These are phyloP conservation scores for Xerocomellus dryophilus DNA, from an alignment of 768 basidiomycete genomes.

Conservation along the genomic window DNA sequence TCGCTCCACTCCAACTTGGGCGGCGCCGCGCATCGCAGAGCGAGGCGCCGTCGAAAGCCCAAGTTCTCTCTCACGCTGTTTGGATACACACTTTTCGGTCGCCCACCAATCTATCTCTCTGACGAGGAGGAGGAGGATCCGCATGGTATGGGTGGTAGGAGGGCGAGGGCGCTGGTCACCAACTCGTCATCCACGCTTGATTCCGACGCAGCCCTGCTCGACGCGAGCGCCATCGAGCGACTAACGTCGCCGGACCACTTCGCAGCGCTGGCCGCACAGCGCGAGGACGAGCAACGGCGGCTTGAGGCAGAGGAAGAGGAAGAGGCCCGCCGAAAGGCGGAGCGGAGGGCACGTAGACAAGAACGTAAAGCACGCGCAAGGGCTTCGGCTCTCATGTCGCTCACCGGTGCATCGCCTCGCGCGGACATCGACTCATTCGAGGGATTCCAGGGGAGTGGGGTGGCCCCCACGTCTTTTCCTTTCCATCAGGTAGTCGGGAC, in stretches of 20 bases:
- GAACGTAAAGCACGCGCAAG: constrained; percentile 46
- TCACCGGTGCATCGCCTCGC: constrained; percentile 27
- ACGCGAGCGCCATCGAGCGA: constrained; percentile 52
- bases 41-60: constrained; percentile 34
- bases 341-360: constrained; percentile 43
- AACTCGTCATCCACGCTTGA: constrained; percentile 51
- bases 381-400: constrained; percentile 29
- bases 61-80: constrained; percentile 52
- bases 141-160: background rate
- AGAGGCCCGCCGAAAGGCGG: constrained; percentile 45
- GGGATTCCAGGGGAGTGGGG: constrained; percentile 59
- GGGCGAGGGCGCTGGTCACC: constrained; percentile 25
- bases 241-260: constrained; percentile 43
- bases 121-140: constrained; percentile 46
- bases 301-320: constrained; percentile 40
- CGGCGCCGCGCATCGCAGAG: constrained; percentile 25
- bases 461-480: background rate
- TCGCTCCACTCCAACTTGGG: constrained; percentile 67
- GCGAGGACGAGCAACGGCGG: constrained; percentile 27
- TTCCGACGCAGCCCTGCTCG: constrained; percentile 67
- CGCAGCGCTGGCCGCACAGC: constrained; percentile 29
- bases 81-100: constrained; percentile 68
- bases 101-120: constrained; percentile 55
- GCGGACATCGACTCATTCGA: constrained; percentile 48
- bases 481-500: background rate